Evolutionary conservation across 1,284 basidiomycete genomes (phyloP), one percentile per base, ranked within the genome.

Genomic region (Limonomyces culmigenus): DNA sequence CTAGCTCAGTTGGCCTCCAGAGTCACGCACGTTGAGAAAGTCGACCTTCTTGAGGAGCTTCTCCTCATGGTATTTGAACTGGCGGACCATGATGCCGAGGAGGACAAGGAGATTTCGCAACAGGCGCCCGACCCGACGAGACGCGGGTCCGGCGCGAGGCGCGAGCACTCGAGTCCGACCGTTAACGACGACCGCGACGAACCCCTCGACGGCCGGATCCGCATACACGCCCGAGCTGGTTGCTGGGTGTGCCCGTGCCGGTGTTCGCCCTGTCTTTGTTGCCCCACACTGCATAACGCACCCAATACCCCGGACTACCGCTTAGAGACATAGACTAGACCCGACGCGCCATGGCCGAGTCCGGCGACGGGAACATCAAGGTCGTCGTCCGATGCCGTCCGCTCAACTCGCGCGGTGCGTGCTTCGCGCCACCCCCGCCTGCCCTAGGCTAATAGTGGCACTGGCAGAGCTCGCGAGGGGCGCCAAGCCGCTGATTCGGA

Each of bases 331-430:
- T n/a, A n/a, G n/a, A n/a, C n/a, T n/a, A n/a, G n/a, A n/a, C n/a
- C n/a, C n/a, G n/a, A n/a, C n/a, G n/a, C n/a, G n/a, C n/a, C 50
- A 70, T 70, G 67, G 59, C 61, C 41, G 67, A 71, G 46, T 66
- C 62, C 44, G 74, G 75, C 40, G 74, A 72, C 47, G 87, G 87
- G 38, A 93, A 93, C 62, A 93, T 93, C 71, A 93, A 85, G 60
- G 88, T 93, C 56, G 88, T 93, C 38, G 88, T 93, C 43, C 75
- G 91, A 79, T 95, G 91, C 66, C 71, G 91, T 44, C 91, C 91
- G 38, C 77, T 96, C 57, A 96, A 96, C 58, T 62, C 77, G 48
- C 74, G 91, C 60, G 89, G 89, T 89, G 50, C 47, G 74, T 62
- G 36, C 43, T 30, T 34, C 27, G 20, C 37, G 16, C n/a, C 8